These are phyloP conservation scores for Agarophyton chilense DNA, from an alignment of 23 red algal species.

Conservation along the genomic window DNA sequence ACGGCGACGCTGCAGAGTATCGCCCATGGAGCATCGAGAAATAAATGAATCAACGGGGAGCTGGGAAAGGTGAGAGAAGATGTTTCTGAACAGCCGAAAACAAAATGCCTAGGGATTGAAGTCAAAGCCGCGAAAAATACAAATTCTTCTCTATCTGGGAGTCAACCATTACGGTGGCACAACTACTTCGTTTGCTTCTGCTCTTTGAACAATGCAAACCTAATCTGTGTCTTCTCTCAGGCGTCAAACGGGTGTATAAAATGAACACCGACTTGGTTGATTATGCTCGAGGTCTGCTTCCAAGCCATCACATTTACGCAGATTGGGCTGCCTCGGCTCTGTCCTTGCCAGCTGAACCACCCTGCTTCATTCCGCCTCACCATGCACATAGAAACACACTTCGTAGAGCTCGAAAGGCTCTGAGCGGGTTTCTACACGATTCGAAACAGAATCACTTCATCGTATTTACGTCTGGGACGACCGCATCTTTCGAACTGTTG, in stretches of 20 bases:
- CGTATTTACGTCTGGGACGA: conserved; percentile 66
- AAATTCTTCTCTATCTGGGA: no score
- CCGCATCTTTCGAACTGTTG: conserved; percentile 35
- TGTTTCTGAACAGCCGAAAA: no score
- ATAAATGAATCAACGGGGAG: no score
- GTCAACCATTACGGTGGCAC: no score
- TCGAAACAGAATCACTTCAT: conserved; percentile 11
- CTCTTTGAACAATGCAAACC: no score
- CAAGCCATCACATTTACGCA: conserved; percentile 39
- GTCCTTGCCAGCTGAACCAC: conserved; percentile 8
- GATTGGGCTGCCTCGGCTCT: conserved; percentile 54
- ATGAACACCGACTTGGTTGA: conserved; percentile 22
- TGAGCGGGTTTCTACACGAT: conserved; percentile 46
- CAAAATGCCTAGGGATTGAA: no score
- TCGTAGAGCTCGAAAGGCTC: neutral
- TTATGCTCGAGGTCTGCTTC: conserved; percentile 15
- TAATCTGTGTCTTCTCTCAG: no score
- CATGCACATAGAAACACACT: neutral
- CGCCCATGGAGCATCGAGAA: no score
- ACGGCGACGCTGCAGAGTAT: no score
- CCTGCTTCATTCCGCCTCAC: conserved; percentile 40
- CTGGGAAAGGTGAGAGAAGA: no score
- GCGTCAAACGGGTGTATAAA: neutral
- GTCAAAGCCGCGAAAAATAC: no score
- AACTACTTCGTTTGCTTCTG: no score